Evolutionary conservation across 2,329 filamentous ascomycete genomes (phyloP).

Genomic region (Fonsecaea monophora): DNA sequence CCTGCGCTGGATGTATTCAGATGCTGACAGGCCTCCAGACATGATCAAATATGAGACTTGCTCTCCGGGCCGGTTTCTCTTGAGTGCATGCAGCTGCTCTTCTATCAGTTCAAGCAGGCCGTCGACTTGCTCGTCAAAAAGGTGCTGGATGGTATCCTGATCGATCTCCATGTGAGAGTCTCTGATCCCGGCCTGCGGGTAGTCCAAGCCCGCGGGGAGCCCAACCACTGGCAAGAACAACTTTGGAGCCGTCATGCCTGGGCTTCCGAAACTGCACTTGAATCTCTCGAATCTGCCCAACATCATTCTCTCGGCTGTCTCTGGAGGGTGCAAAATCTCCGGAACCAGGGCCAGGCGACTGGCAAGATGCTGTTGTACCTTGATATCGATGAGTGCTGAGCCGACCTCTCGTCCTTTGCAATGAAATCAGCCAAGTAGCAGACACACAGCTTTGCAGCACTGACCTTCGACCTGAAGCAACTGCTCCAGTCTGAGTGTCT

Average conservation of each 20-base stretch:
- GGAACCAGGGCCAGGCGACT: slow-evolving; percentile 37
- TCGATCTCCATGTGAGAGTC: slow-evolving; percentile 44
- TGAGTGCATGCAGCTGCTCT: slow-evolving; percentile 41
- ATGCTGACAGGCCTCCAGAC: slow-evolving; percentile 47
- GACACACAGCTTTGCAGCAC: background rate
- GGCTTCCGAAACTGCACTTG: slow-evolving; percentile 46
- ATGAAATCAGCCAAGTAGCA: background rate
- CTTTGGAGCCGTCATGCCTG: slow-evolving; percentile 39
- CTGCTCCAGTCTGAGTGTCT: slow-evolving; percentile 41
- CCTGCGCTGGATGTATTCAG: slow-evolving; percentile 43
- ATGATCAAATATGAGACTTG: slow-evolving; percentile 46
- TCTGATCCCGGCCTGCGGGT: slow-evolving; percentile 42
- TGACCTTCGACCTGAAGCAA: slow-evolving; percentile 32
- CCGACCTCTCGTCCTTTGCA: slow-evolving; percentile 46
- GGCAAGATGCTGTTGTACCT: slow-evolving; percentile 43
- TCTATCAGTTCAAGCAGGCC: slow-evolving; percentile 44
- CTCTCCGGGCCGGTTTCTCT: slow-evolving; percentile 39
- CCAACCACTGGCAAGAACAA: slow-evolving; percentile 44
- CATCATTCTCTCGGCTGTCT: slow-evolving; percentile 44
- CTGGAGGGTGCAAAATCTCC: slow-evolving; percentile 27
- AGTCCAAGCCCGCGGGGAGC: slow-evolving; percentile 34
- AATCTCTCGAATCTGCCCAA: slow-evolving; percentile 44
- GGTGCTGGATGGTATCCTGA: slow-evolving; percentile 26
- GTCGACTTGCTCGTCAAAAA: slow-evolving; percentile 34
- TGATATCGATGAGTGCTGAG: slow-evolving; percentile 46